Evolutionary conservation across 164 flowering plant genomes (phyloP).

Genomic region (Vitis cinerea): DNA sequence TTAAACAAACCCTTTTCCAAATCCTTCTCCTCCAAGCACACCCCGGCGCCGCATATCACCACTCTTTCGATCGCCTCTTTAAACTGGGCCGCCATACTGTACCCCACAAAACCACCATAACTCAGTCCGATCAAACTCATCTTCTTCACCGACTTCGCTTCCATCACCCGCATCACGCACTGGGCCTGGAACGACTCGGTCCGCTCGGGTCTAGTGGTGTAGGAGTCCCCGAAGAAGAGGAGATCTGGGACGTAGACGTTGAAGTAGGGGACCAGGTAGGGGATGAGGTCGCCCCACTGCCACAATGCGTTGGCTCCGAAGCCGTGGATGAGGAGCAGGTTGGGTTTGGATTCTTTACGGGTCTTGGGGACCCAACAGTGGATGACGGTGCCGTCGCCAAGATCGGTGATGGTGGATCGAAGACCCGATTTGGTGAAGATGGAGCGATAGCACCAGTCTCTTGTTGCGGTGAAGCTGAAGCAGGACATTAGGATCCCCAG

Average conservation of each 20-base stretch:
- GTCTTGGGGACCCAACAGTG: constrained; percentile 51
- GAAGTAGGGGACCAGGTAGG: constrained; percentile 30
- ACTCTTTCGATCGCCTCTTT: constrained; percentile 34
- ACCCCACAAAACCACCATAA: constrained; percentile 61
- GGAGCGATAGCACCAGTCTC: constrained; percentile 30
- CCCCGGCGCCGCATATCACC: constrained; percentile 52
- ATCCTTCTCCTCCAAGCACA: constrained; percentile 53
- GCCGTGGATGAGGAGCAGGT: constrained; percentile 49
- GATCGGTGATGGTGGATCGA: constrained; percentile 27
- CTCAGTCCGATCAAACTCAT: constrained; percentile 49
- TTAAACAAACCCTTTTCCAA: constrained; percentile 34
- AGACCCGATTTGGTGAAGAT: constrained; percentile 39
- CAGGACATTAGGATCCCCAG: constrained; percentile 8
- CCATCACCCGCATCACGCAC: constrained; percentile 42
- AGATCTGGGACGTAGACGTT: constrained; percentile 58
- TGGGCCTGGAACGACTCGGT: constrained; percentile 50
- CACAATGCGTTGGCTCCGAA: constrained; percentile 62
- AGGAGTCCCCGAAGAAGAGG: constrained; percentile 51
- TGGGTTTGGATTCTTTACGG: constrained; percentile 26
- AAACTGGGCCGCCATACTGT: constrained; percentile 45
- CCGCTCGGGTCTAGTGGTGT: constrained; percentile 37
- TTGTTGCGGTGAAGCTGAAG: constrained; percentile 46
- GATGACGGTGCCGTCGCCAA: constrained; percentile 46
- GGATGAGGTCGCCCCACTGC: constrained; percentile 40
- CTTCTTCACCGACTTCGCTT: constrained; percentile 22